Conservation (phyloP, 148 eudicot genomes). For the Heliosperma pusillum region DNA sequence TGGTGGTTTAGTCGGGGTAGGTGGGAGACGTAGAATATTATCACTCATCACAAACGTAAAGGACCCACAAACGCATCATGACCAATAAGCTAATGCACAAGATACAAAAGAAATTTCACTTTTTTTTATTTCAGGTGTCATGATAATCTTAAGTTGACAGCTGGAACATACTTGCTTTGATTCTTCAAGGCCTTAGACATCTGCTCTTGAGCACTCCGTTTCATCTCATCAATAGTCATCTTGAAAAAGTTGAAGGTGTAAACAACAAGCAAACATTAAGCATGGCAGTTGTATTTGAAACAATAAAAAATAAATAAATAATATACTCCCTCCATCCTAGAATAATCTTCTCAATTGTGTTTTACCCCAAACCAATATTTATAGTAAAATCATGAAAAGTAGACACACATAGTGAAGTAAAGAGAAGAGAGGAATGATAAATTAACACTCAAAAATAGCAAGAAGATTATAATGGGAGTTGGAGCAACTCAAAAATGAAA, state of each 20-base stretch:
- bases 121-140: not conserved
- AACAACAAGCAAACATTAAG: not conserved
- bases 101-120: not conserved
- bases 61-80: too few relatives aligned
- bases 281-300: not conserved
- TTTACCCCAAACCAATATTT: not conserved
- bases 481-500: not conserved
- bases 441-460: not conserved
- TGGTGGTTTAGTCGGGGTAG: too few relatives aligned
- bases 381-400: not conserved
- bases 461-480: not conserved
- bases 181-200: conserved; percentile 82
- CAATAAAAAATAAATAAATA: too few relatives aligned
- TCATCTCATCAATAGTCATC: conserved; percentile 95
- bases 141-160: conserved; percentile 7
- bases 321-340: not conserved
- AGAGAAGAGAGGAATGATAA: not conserved
- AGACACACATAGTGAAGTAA: not conserved
- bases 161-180: conserved; percentile 56
- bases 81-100: too few relatives aligned
- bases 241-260: conserved; percentile 22
- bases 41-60: too few relatives aligned
- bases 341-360: not conserved
- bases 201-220: conserved; percentile 81
- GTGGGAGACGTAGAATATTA: too few relatives aligned